phyloP scores from a whole-genome alignment of 2,329 filamentous ascomycete genomes.

The Aplosporella prunicola region DNA sequence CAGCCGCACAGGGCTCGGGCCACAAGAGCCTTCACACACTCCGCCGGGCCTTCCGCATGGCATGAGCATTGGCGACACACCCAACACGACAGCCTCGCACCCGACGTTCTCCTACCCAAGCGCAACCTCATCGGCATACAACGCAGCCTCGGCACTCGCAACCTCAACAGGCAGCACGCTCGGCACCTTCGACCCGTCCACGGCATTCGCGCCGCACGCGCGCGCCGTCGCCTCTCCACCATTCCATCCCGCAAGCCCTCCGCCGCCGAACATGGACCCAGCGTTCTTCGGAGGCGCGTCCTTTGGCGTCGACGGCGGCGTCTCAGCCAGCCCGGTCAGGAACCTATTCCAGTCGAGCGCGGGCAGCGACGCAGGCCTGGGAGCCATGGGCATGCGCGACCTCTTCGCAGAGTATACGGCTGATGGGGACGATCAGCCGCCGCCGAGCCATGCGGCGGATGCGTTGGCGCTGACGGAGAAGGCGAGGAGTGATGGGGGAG shows the following conservation, averaged over 20 bases:
- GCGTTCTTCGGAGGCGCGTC: slow-evolving; percentile 26
- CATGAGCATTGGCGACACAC: slow-evolving; percentile 7
- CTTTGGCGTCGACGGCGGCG: slow-evolving; percentile 12
- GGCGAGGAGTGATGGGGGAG: too few species aligned
- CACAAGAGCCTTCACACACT: slow-evolving; percentile 28
- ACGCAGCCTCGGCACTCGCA: background rate
- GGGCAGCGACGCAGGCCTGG: slow-evolving; percentile 20
- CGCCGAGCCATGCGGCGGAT: slow-evolving; percentile 26
- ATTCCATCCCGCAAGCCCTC: slow-evolving; percentile 4
- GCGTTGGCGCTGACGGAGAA: slow-evolving; percentile 27
- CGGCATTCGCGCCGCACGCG: slow-evolving; percentile 6
- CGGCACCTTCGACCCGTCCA: slow-evolving; percentile 2
- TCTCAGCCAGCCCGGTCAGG: slow-evolving; percentile 26
- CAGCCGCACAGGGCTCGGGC: slow-evolving; percentile 17
- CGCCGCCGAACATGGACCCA: slow-evolving; percentile 21
- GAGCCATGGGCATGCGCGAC: slow-evolving; percentile 3
- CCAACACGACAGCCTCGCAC: slow-evolving; percentile 1
- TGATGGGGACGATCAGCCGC: slow-evolving; percentile 6
- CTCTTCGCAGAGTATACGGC: slow-evolving; percentile 11
- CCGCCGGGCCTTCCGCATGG: slow-evolving; percentile 28
- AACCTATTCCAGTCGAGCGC: slow-evolving; percentile 28
- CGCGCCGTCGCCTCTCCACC: slow-evolving; percentile 3
- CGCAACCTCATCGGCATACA: background rate
- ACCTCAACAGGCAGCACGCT: slow-evolving; percentile 3
- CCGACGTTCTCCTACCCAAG: slow-evolving; percentile 7